Percentiles rank a stretch among this genome's conserved stretches.
phyloP scores from a whole-genome alignment of 805 yeast genomes.

The Metschnikowia cerradonensis region DNA sequence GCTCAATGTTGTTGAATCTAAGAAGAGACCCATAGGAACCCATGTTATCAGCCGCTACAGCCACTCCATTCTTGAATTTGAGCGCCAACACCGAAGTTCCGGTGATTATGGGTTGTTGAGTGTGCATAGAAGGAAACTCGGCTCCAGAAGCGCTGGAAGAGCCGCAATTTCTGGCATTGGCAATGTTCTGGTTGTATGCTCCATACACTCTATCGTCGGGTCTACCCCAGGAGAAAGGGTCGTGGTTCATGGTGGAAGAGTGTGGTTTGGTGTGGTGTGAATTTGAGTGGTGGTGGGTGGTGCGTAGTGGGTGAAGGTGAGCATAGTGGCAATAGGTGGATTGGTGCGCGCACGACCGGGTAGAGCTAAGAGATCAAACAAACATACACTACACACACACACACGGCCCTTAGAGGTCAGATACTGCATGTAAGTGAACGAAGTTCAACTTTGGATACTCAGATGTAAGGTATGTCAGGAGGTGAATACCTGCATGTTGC shows the following conservation, averaged over 20 bases:
- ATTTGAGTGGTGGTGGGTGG: background rate
- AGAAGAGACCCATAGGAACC: constrained; percentile 91
- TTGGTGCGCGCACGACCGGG: constrained; percentile 1
- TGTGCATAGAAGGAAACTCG: constrained; percentile 70
- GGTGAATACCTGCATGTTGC: no score
- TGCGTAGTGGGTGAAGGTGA: background rate
- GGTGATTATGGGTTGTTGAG: constrained; percentile 92
- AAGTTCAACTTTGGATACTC: no score
- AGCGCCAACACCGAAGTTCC: constrained; percentile 94
- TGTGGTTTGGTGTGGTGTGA: background rate
- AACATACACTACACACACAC: no score
- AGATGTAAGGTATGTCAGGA: no score
- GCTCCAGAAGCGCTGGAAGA: constrained; percentile 6
- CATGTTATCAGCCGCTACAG: constrained; percentile 92
- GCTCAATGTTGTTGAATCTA: constrained; percentile 78
- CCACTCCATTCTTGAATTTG: constrained; percentile 85
- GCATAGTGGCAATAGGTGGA: background rate
- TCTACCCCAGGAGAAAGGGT: constrained; percentile 94
- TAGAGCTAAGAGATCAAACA: no score
- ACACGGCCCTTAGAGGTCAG: no score
- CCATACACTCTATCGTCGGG: constrained; percentile 85
- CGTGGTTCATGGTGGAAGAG: constrained; percentile 72
- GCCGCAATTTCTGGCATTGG: constrained; percentile 43
- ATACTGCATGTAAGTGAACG: no score
- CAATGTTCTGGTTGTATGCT: constrained; percentile 66